These are phyloP conservation scores for Daldinia grandis DNA, from an alignment of 495 filamentous ascomycete genomes.

Conservation along the genomic window DNA sequence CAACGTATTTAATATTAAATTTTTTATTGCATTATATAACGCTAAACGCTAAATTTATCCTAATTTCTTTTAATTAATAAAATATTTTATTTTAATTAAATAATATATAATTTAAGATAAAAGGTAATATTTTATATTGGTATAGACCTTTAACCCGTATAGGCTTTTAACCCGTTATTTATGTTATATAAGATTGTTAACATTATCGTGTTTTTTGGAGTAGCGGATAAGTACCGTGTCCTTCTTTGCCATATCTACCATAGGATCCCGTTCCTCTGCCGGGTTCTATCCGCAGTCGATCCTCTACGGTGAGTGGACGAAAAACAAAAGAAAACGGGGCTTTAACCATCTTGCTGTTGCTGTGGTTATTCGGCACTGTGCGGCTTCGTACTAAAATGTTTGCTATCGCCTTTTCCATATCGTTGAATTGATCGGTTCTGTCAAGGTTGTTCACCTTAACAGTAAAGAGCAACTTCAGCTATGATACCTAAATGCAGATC, in stretches of 20 bases:
- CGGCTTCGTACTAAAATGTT: neutral
- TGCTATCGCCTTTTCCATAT: neutral
- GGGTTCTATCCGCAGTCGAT: slow-evolving; percentile 27
- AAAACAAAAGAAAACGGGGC: slow-evolving; percentile 12
- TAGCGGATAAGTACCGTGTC: slow-evolving; percentile 17
- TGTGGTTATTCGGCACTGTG: neutral
- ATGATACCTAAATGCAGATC: neutral
- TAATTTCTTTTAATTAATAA: no score
- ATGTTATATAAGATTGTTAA: slow-evolving; percentile 31
- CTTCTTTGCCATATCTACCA: slow-evolving; percentile 16
- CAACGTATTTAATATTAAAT: no score
- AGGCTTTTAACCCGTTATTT: no score
- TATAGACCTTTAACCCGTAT: no score
- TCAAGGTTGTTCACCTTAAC: neutral
- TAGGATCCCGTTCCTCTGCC: slow-evolving; percentile 22
- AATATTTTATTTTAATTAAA: no score
- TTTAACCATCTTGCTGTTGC: neutral
- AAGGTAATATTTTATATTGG: no score
- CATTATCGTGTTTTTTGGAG: slow-evolving; percentile 14
- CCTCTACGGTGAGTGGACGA: slow-evolving; percentile 10
- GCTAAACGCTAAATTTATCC: no score
- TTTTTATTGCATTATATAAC: no score
- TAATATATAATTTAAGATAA: no score
- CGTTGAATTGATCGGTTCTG: neutral
- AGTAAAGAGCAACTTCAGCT: neutral